Evolutionary conservation across 768 basidiomycete genomes (phyloP).

Genomic region (Lyophyllum atratum): DNA sequence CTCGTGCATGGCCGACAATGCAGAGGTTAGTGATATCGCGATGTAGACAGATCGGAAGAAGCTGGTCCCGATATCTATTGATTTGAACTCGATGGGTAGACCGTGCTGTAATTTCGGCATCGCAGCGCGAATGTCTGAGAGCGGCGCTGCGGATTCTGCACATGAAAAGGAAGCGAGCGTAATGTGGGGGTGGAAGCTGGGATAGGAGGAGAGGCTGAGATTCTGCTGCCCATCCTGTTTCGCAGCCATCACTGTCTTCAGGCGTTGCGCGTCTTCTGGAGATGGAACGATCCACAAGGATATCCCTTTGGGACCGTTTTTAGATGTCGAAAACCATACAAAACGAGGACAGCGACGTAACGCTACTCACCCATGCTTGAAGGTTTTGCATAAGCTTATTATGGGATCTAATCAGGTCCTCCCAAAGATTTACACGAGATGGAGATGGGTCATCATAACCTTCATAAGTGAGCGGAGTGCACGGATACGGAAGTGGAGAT

Average conservation of each 20-base stretch:
- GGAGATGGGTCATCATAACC: too few relatives aligned
- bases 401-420: too few relatives aligned
- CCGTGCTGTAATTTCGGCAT: slow-evolving; percentile 35
- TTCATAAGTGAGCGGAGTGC: neutral
- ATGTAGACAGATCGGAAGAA: slow-evolving; percentile 76
- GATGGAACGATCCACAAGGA: slow-evolving; percentile 74
- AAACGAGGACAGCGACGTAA: neutral
- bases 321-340: neutral
- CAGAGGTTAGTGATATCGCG: slow-evolving; percentile 44
- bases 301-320: slow-evolving; percentile 39
- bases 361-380: slow-evolving; percentile 13
- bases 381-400: neutral
- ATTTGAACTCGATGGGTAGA: slow-evolving; percentile 49
- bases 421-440: too few relatives aligned
- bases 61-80: slow-evolving; percentile 57
- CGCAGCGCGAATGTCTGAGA: slow-evolving; percentile 38
- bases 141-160: slow-evolving; percentile 22
- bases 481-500: neutral
- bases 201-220: slow-evolving; percentile 49
- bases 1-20: slow-evolving; percentile 49
- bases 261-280: slow-evolving; percentile 38
- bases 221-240: slow-evolving; percentile 21
- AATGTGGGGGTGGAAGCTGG: slow-evolving; percentile 67
- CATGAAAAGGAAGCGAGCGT: slow-evolving; percentile 56
- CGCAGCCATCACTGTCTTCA: slow-evolving; percentile 50